Base-by-base conservation (phyloP, 345 rosid genomes). In the Salix arbutifolia region DNA sequence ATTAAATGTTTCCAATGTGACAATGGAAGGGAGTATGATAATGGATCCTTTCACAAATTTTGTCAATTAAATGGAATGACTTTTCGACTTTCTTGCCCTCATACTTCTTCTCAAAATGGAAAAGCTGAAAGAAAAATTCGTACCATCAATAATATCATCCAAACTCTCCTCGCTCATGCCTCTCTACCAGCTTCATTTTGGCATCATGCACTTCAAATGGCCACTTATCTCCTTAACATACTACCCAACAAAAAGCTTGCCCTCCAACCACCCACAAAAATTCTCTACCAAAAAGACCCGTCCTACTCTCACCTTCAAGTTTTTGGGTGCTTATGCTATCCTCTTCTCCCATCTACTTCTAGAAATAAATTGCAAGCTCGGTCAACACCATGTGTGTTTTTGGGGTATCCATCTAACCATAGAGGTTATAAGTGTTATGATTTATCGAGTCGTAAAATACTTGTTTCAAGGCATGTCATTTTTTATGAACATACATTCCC, bases 81-180 rank as follows among this genome's bases (percentile, higher is more conserved):
- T 6, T 64, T n/a, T n/a, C 67, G 17, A 23, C n/a, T 73, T 16
- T 73, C 76, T 56, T 73, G 67, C 16, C 76, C 76, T 19, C 76
- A 73, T 28, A 70, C 73, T 2, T 70, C 60, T 44, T 26, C 73
- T 16, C 73, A 70, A 70, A 70, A 70, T 70, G 61, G 67, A 19
- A 73, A 73, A 35, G 66, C 35, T 4, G 76, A 73, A 28, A 4
- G 67, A 13, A 56, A 73, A 73, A 73, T 56, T 3, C 14, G 21
- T 12, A 4, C 48, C 76, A 73, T 73, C 6, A 73, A 56, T 23
- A 71, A 48, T 48, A 6, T 71, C 7, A 52, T 71, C 1, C 38
- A 40, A 2, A 53, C 74, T 8, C 60, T 71, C 6, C 42, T 46
- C 21, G 62, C 74, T 50, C 61, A 71, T 30, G n/a, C 61, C 21